Percentiles rank a stretch among this genome's conserved stretches.
These are phyloP conservation scores for Takakia lepidozioides DNA, from an alignment of 225 moss, liverwort and hornwort genomes.

Conservation along the genomic window DNA sequence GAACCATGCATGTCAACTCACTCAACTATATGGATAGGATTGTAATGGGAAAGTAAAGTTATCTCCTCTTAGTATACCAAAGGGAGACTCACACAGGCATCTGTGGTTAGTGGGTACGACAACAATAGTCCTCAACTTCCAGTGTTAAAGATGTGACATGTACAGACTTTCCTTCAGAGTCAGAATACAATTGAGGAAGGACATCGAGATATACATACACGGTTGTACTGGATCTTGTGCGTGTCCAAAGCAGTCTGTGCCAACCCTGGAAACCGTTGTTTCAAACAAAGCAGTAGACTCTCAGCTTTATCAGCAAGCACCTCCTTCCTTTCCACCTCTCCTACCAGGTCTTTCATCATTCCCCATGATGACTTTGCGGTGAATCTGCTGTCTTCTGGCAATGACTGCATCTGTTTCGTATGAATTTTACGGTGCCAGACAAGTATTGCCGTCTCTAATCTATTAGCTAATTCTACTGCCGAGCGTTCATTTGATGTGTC, in stretches of 20 bases:
- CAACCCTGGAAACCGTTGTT: conserved; percentile 83
- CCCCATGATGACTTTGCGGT: conserved; percentile 50
- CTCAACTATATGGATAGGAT: too few species aligned
- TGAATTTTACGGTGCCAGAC: conserved; percentile 79
- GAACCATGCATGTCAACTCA: too few species aligned
- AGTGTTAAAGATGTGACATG: too few species aligned
- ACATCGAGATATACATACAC: conserved; percentile 21
- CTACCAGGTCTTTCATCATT: conserved; percentile 70
- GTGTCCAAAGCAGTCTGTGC: conserved; percentile 82
- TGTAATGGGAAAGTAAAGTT: too few species aligned
- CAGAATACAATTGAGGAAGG: too few species aligned
- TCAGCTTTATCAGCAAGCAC: conserved; percentile 75
- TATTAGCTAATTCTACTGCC: conserved; percentile 77
- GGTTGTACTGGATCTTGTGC: conserved; percentile 89
- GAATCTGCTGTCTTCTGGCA: conserved; percentile 8
- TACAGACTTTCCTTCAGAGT: too few species aligned
- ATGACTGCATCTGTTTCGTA: conserved; percentile 39
- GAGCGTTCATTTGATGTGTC: conserved; percentile 77
- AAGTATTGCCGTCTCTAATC: conserved; percentile 69
- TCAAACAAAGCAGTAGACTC: conserved; percentile 59
- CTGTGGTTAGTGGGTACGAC: too few species aligned
- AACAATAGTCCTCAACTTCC: too few species aligned
- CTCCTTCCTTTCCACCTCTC: conserved; percentile 64
- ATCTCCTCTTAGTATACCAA: too few species aligned
- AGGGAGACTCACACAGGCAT: too few species aligned